phyloP scores from a whole-genome alignment of 2,329 filamentous ascomycete genomes.

The Chaetothyriales sp. region DNA sequence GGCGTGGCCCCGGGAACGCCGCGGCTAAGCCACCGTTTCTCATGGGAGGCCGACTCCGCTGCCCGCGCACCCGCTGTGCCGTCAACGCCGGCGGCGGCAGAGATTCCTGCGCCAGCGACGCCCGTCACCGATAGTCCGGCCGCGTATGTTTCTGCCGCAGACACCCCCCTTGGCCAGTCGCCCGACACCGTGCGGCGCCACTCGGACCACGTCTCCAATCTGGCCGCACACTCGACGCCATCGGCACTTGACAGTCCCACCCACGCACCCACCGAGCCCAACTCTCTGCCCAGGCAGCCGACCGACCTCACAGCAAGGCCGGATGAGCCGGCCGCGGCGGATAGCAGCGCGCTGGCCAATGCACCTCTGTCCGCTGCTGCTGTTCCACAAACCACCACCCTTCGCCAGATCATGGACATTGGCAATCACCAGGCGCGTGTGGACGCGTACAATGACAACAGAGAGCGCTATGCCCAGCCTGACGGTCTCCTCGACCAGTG shows the following conservation, averaged over 20 bases:
- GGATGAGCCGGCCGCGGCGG: neutral
- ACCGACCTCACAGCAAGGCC: neutral
- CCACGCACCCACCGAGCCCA: neutral
- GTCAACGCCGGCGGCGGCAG: neutral
- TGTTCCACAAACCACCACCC: slow-evolving; percentile 27
- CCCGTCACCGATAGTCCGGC: neutral
- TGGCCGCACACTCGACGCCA: neutral
- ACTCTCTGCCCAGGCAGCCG: neutral
- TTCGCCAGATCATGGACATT: slow-evolving; percentile 65
- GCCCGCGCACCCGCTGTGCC: neutral
- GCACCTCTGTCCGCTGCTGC: neutral
- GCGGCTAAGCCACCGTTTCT: slow-evolving; percentile 24
- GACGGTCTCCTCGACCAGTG: slow-evolving; percentile 61
- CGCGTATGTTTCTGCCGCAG: neutral
- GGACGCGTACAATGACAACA: slow-evolving; percentile 57
- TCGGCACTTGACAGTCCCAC: no score
- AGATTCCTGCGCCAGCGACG: neutral
- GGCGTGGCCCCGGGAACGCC: no score
- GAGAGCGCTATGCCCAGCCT: slow-evolving; percentile 54
- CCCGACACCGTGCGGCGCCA: neutral
- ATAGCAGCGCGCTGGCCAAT: neutral
- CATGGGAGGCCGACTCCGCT: slow-evolving; percentile 26
- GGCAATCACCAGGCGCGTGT: slow-evolving; percentile 55
- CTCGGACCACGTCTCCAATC: neutral
- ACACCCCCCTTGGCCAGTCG: neutral